Evolutionary conservation across 805 yeast species (phyloP).

Genomic region (Helenozyma rhizophorensis): DNA sequence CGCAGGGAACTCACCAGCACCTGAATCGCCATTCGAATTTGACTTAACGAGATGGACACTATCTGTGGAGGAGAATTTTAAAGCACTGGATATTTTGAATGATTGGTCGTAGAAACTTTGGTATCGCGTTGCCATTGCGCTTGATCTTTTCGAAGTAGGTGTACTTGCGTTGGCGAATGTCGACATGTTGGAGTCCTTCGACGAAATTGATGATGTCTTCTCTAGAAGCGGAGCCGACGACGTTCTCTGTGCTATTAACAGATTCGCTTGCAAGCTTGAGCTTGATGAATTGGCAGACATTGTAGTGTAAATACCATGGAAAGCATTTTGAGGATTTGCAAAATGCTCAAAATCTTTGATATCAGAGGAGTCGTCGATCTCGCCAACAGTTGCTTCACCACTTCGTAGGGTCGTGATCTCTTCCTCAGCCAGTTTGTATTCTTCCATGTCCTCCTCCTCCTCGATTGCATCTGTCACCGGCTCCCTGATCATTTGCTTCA

Average conservation of each 20-base stretch:
- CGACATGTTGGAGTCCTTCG: conserved; percentile 23
- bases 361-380: too few relatives aligned
- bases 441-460: conserved; percentile 22
- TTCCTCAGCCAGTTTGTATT: conserved; percentile 2
- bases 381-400: too few relatives aligned
- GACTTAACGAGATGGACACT: conserved; percentile 20
- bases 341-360: conserved; percentile 8
- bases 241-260: conserved; percentile 1
- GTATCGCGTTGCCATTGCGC: conserved; percentile 44
- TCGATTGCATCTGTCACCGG: conserved; percentile 13
- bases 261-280: conserved; percentile 24
- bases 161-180: conserved; percentile 8
- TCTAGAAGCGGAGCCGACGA: conserved; percentile 19
- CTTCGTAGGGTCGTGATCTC: neutral
- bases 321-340: conserved; percentile 20
- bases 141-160: conserved; percentile 27
- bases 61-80: conserved; percentile 33
- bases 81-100: conserved; percentile 39
- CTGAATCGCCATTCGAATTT: too few relatives aligned
- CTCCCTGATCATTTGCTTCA: conserved; percentile 30
- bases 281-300: conserved; percentile 32
- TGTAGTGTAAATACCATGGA: conserved; percentile 18
- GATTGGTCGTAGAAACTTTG: conserved; percentile 47
- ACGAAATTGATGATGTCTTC: conserved; percentile 30
- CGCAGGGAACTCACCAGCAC: too few relatives aligned